phyloP scores from a whole-genome alignment of 805 yeast genomes.

The Saccharomycopsis vini region DNA sequence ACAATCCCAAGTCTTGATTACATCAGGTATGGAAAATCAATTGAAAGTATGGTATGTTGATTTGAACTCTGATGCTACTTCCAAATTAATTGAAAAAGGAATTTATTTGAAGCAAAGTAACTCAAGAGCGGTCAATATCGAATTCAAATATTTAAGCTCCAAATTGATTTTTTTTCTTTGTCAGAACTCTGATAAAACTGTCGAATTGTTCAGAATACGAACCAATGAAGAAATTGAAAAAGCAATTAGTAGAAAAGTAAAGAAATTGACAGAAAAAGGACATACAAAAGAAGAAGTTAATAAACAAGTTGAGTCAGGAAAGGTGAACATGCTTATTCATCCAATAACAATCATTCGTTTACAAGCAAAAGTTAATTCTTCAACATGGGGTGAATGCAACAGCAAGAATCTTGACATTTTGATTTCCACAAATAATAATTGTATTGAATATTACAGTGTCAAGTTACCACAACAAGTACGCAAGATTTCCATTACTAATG shows the following conservation, averaged over 20 bases:
- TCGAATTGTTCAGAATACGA: constrained; percentile 75
- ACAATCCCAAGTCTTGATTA: constrained; percentile 38
- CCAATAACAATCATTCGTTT: constrained; percentile 64
- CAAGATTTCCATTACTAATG: constrained; percentile 35
- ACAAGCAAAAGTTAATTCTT: constrained; percentile 50
- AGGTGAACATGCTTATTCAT: constrained; percentile 50
- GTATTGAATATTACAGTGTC: constrained; percentile 59
- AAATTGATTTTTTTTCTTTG: constrained; percentile 42
- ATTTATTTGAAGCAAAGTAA: constrained; percentile 66
- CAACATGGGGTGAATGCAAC: constrained; percentile 50
- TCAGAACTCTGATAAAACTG: constrained; percentile 72
- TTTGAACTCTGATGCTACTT: constrained; percentile 40
- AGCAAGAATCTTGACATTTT: constrained; percentile 49
- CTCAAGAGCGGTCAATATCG: constrained; percentile 54
- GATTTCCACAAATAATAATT: constrained; percentile 61
- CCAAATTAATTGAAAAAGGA: constrained; percentile 47
- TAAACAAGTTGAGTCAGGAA: constrained; percentile 38
- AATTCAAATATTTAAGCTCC: constrained; percentile 39
- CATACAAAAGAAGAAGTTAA: constrained; percentile 49
- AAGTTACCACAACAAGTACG: constrained; percentile 47
- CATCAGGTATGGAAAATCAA: constrained; percentile 76
- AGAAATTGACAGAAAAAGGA: constrained; percentile 70
- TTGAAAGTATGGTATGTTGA: constrained; percentile 77
- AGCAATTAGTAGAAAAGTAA: constrained; percentile 68
- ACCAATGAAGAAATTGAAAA: constrained; percentile 67